Evolutionary conservation across 345 rosid genomes (phyloP), one percentile per base, ranked within the genome.

Genomic region (Atalantia buxifolia): DNA sequence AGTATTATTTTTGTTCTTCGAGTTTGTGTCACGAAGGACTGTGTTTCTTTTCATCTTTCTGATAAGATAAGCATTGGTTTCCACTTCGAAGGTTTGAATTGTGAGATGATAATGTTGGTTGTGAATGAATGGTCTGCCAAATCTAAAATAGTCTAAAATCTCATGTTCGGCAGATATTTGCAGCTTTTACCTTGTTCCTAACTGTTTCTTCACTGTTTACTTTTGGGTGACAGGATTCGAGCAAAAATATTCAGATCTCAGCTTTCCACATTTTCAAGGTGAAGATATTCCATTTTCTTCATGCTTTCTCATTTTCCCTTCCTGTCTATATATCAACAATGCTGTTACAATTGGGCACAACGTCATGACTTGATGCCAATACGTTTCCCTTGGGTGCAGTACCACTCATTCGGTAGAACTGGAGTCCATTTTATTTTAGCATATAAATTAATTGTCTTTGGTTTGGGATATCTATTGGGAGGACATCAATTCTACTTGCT

Each of bases 241-340:
- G 98, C 92, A 92, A 89, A 87, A 95, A 92, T 77, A 95, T 95
- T 76, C 98, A 89, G 83, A 88, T 95, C 61, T 86, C 92, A 16
- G 98, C 99, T 79, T 95, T 95, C 82, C 97, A 95, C 87, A 93
- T 95, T 84, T 95, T 95, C 83, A 95, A 95, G 97, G 99, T 93
- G 80, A 31, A 73, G 9, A 14, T 30, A 66, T 76, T 74, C 64
- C 31, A 21, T 56, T 9, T 21, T 53, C 24, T 69, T 40, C 22
- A 9, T 30, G 40, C 27, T 30, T n/a, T 53, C 48, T 65, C 70
- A 70, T 59, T 59, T 14, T 65, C 16, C 13, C 56, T 42, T 33
- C 25, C 66, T 40, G 33, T 10, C 28, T 66, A 57, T 36, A 24
- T 22, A 28, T 50, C 78, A 8, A 72, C 42, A 48, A 27, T 53